Conservation (phyloP, 139 green algal species). For the Mesotaenium endlicherianum region DNA sequence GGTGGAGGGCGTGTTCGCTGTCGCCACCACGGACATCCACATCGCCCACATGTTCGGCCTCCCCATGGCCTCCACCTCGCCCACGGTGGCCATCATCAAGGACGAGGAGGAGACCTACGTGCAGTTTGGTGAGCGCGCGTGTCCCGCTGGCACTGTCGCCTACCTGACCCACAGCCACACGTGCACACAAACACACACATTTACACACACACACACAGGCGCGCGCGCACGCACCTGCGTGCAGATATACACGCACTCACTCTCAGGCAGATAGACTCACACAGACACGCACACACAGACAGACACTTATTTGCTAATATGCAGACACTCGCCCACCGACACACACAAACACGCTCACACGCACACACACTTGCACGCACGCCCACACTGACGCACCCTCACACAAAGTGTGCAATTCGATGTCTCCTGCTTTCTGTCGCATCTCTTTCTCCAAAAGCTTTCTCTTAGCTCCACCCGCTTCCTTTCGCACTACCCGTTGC, state of each 20-base stretch:
- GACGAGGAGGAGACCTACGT: conserved; percentile 28
- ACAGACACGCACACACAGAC: neutral
- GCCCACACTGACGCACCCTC: too few species aligned
- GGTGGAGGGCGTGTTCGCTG: conserved; percentile 14
- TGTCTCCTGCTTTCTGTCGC: too few species aligned
- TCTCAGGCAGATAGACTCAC: neutral
- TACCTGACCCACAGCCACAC: neutral
- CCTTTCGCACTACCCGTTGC: too few species aligned
- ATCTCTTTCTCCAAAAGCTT: too few species aligned
- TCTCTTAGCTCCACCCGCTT: too few species aligned
- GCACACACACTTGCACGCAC: too few species aligned
- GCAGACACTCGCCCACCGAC: too few species aligned
- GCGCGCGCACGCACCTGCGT: neutral
- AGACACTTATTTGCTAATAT: too few species aligned
- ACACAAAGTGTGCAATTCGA: too few species aligned
- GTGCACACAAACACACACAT: neutral
- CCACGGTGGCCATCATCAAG: conserved; percentile 21
- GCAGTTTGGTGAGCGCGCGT: conserved; percentile 1
- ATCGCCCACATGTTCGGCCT: conserved; percentile 8
- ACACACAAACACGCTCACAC: too few species aligned
- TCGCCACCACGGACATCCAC: conserved; percentile 13
- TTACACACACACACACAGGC: neutral
- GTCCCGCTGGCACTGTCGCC: neutral
- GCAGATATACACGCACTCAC: neutral
- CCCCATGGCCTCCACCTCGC: neutral